Evolutionary conservation across 176 grass and related monocot species (phyloP).

Genomic region (Zoysia japonica): DNA sequence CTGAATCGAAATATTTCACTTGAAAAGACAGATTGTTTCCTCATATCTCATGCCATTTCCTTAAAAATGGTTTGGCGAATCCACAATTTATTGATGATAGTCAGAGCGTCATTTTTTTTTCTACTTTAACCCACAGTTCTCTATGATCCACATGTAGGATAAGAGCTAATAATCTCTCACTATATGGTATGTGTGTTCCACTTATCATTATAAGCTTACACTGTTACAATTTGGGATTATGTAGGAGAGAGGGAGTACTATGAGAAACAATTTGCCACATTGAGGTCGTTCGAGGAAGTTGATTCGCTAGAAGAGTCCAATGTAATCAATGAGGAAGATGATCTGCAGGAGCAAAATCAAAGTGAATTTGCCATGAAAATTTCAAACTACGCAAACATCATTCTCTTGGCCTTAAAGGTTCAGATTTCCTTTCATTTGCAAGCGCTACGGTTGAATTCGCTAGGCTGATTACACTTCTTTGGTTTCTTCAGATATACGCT

Average conservation of each 20-base stretch:
- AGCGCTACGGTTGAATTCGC: background rate
- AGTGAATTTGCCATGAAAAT: constrained; percentile 94
- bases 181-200: constrained; percentile 2
- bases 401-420: constrained; percentile 87
- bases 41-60: too few species aligned
- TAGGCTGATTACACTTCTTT: constrained; percentile 15
- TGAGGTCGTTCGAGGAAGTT: constrained; percentile 81
- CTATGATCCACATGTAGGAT: constrained; percentile 11
- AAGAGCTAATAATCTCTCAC: background rate
- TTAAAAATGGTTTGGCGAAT: background rate
- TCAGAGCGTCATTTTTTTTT: background rate
- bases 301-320: constrained; percentile 57
- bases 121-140: background rate
- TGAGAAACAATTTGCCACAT: constrained; percentile 81
- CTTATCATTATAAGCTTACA: background rate
- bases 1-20: background rate
- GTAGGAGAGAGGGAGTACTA: constrained; percentile 84
- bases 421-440: background rate
- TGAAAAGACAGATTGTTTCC: too few species aligned
- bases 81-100: background rate
- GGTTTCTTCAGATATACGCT: constrained; percentile 65
- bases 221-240: constrained; percentile 19
- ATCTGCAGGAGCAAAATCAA: constrained; percentile 64
- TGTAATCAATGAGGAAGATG: constrained; percentile 60
- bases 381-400: constrained; percentile 88